Evolutionary conservation across 2,329 filamentous ascomycete species (phyloP).

Genomic region (Hypoxylon sp.): DNA sequence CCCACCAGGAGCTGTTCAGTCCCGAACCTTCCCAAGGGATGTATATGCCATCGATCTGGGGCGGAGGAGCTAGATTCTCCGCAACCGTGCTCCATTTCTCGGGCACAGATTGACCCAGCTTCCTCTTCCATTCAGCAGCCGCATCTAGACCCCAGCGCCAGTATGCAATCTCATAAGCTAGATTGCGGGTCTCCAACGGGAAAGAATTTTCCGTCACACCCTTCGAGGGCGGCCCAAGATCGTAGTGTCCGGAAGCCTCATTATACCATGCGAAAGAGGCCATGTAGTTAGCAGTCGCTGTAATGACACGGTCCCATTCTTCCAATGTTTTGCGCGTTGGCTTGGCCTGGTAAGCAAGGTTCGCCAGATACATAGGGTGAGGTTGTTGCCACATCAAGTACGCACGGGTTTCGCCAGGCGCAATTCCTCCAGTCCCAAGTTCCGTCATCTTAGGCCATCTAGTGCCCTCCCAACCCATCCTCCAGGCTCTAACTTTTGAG

Average conservation of each 20-base stretch:
- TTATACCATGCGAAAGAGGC: conserved; percentile 55
- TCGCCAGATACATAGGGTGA: conserved; percentile 59
- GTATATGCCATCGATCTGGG: conserved; percentile 60
- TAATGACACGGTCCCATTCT: conserved; percentile 50
- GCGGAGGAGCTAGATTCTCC: conserved; percentile 61
- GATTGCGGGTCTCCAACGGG: conserved; percentile 62
- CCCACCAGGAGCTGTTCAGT: conserved; percentile 63
- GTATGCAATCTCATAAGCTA: conserved; percentile 64
- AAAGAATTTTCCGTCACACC: conserved; percentile 67
- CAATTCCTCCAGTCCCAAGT: conserved; percentile 59
- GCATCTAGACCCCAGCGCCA: conserved; percentile 66
- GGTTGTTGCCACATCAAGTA: conserved; percentile 67
- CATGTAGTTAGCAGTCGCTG: conserved; percentile 53
- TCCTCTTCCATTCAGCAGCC: conserved; percentile 61
- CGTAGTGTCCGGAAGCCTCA: conserved; percentile 49
- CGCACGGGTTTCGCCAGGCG: conserved; percentile 66
- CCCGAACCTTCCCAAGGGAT: conserved; percentile 61
- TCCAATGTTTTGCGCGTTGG: conserved; percentile 48
- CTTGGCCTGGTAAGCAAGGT: conserved; percentile 50
- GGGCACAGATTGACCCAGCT: conserved; percentile 59
- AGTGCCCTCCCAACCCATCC: conserved; percentile 56
- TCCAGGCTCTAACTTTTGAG: conserved; percentile 52
- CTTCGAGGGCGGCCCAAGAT: conserved; percentile 64
- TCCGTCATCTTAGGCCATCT: conserved; percentile 68
- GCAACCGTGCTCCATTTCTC: conserved; percentile 59